These are phyloP conservation scores for Ehretia macrophylla DNA, from an alignment of 257 asterid genomes.

Conservation along the genomic window DNA sequence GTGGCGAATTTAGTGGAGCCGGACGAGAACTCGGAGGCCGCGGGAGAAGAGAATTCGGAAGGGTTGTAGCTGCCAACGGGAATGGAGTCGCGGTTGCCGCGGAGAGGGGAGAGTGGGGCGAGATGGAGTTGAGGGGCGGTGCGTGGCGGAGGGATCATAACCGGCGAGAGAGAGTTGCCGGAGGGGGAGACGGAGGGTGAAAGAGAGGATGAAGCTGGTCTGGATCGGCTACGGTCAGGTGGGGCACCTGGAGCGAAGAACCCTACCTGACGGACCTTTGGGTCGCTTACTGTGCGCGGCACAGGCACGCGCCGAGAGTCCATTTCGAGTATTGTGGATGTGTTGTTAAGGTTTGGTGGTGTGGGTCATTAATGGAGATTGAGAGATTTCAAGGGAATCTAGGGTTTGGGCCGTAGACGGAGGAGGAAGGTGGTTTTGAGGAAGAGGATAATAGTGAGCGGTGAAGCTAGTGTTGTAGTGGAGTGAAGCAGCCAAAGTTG, in stretches of 20 bases:
- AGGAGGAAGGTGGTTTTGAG: background rate
- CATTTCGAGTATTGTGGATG: slow-evolving; percentile 34
- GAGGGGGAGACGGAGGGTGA: slow-evolving; percentile 45
- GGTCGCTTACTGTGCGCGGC: slow-evolving; percentile 81
- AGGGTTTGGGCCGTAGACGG: background rate
- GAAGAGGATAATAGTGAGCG: background rate
- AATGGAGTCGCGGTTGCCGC: slow-evolving; percentile 43
- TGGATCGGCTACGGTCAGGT: slow-evolving; percentile 59
- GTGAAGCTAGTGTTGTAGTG: background rate
- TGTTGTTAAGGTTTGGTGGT: too few species aligned
- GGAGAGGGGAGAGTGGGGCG: slow-evolving; percentile 42
- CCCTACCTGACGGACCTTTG: slow-evolving; percentile 94
- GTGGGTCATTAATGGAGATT: slow-evolving; percentile 13
- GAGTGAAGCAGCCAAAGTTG: too few species aligned
- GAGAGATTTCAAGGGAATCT: slow-evolving; percentile 12
- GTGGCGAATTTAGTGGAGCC: slow-evolving; percentile 57
- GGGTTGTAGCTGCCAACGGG: slow-evolving; percentile 74
- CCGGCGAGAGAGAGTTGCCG: slow-evolving; percentile 72
- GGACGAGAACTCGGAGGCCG: slow-evolving; percentile 41
- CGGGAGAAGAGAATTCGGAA: slow-evolving; percentile 58
- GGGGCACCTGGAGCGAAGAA: slow-evolving; percentile 73
- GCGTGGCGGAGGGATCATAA: slow-evolving; percentile 90
- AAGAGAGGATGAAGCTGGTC: slow-evolving; percentile 48
- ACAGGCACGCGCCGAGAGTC: slow-evolving; percentile 71
- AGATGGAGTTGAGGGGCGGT: slow-evolving; percentile 25